Base-by-base conservation (phyloP, 768 basidiomycete species). In the Cystofilobasidium capitatum region DNA sequence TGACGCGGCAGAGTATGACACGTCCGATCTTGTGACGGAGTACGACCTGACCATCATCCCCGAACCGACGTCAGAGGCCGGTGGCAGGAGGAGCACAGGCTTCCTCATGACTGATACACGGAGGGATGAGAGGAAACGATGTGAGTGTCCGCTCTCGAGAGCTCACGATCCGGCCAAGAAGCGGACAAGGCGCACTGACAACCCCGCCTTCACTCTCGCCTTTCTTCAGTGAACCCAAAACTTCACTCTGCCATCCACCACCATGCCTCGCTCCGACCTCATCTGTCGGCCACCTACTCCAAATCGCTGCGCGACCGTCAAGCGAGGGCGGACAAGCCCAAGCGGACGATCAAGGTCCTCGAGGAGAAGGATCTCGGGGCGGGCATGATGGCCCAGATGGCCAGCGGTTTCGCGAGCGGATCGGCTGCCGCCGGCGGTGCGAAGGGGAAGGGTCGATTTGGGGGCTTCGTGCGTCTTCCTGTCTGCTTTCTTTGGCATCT, bases 11-110 rank as follows among this genome's bases (percentile, higher is more conserved):
- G 55, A 81, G 14, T 76, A 74, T 44, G 69, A 73, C 26, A 72
- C 71, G n/a, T 54, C 67, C 0, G 71, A 71, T 24, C 71, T 79
- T 26, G 78, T 78, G 6, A 87, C 88, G 72, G 83, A 85, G 76
- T 97, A 91, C 78, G 88, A 91, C 72, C 81, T 97, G 39, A 86
- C 89, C 49, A 89, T 94, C 84, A 26, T 58, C 20, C 57, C 57
- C 17, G 57, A 44, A 0, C 33, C 63, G 29, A 49, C 58, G 7
- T 26, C 42, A n/a, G 68, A 63, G 49, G 62, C 54, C n/a, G 57
- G 62, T 6, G 63, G 42, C 2, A 35, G 31, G 13, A 58, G 63
- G 36, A 5, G 62, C 17, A 33, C 14, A 24, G 63, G 58, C 0
- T 69, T 59, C 29, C 37, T 69, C 14, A 40, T 69, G 14, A 54